Base-by-base conservation (phyloP, 73 alveolate species). In the Paramecium sexaurelia region DNA sequence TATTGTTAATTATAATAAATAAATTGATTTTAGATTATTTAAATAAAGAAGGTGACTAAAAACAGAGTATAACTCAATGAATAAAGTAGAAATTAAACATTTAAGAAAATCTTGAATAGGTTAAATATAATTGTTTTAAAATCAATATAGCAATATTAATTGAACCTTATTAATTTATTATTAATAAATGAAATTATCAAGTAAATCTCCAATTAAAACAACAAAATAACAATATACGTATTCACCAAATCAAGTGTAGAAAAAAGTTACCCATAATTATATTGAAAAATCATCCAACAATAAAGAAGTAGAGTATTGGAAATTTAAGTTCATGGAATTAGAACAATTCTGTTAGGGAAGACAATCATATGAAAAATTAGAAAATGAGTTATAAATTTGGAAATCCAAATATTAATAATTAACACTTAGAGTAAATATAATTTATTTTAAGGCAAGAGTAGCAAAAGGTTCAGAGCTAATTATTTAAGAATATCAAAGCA, bases 401-500 rank as follows among this genome's bases (percentile, higher is more conserved):
- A 61, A 61, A 61, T 61, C 83, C 11, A 61, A 61, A 61, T 61
- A 61, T 61, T 61, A 61, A 61, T 27, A 61, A 24, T 61, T 61
- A 32, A 61, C 47, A 26, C 26, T 61, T 5, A 61, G 83, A 61
- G 83, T 61, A 61, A 61, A 61, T 61, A 29, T 61, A 22, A 61
- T 10, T 3, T 29, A 61, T 61, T 61, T 61, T 17, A 51, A 61
- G 83, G 83, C 83, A 10, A 61, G 83, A 61, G 83, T 61, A 61
- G 83, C 83, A 26, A 61, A 61, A 61, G 83, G 83, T 61, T 61
- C 83, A 29, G 83, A 61, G 26, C n/a, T 61, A 32, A 61, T 61
- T 32, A 22, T 61, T 9, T 6, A 61, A 8, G 83, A 61, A 61
- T 61, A 61, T 61, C 13, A 61, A 61, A 61, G 83, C 26, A 24